A percentile compares a stretch with the other conserved stretches of the same genome.
These are phyloP conservation scores for Euclidium syriacum DNA, from an alignment of 345 rosid species.

Conservation along the genomic window DNA sequence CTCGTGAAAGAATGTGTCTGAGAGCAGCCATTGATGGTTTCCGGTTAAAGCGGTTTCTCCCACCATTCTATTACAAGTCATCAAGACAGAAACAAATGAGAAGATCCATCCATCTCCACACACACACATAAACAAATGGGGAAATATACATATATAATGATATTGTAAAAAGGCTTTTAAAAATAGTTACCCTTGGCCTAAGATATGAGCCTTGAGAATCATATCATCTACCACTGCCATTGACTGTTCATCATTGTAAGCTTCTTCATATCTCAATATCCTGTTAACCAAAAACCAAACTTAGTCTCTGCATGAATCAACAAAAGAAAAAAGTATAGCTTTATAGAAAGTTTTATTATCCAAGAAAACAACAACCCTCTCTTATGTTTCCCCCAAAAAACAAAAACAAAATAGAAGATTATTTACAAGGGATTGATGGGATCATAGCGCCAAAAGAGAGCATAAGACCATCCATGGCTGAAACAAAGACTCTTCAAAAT, in stretches of 20 bases:
- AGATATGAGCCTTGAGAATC: slow-evolving; percentile 52
- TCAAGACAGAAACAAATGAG: neutral
- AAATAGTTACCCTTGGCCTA: slow-evolving; percentile 77
- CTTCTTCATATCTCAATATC: slow-evolving; percentile 73
- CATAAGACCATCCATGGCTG: slow-evolving; percentile 82
- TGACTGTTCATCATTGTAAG: slow-evolving; percentile 54
- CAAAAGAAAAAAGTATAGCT: neutral
- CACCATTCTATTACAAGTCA: slow-evolving; percentile 38
- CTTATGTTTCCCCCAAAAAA: neutral
- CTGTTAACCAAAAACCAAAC: slow-evolving; percentile 28
- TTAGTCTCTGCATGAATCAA: neutral
- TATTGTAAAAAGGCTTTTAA: slow-evolving; percentile 10
- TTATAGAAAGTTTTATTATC: neutral
- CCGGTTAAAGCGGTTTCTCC: slow-evolving; percentile 76
- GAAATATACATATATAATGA: neutral
- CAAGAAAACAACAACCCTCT: neutral
- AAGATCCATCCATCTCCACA: slow-evolving; percentile 5
- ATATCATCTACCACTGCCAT: slow-evolving; percentile 41
- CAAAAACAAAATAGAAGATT: neutral
- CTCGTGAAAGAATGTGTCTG: slow-evolving; percentile 47
- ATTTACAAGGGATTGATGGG: slow-evolving; percentile 64
- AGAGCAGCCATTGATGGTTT: slow-evolving; percentile 63
- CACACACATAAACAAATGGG: neutral
- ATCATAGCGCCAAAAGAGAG: slow-evolving; percentile 74
- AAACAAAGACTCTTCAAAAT: slow-evolving; percentile 58